These are phyloP conservation scores for Ceraceosorus guamensis DNA, from an alignment of 1,284 basidiomycete species.

Conservation along the genomic window DNA sequence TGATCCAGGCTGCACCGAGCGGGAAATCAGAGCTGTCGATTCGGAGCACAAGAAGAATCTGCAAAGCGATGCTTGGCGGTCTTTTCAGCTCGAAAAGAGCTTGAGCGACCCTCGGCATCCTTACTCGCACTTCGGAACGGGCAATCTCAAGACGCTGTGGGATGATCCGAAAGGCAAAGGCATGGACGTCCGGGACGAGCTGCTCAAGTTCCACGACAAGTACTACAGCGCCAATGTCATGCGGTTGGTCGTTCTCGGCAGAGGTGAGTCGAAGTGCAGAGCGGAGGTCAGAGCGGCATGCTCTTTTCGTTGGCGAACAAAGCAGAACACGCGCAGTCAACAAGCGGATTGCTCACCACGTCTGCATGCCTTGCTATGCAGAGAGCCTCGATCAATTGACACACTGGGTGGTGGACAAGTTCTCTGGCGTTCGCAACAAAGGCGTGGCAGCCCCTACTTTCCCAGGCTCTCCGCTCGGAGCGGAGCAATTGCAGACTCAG, in stretches of 20 bases:
- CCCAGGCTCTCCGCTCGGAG: slow-evolving; percentile 61
- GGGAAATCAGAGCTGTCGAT: slow-evolving; percentile 94
- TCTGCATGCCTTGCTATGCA: not conserved
- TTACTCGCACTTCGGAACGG: slow-evolving; percentile 91
- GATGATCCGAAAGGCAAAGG: slow-evolving; percentile 57
- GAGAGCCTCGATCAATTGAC: slow-evolving; percentile 75
- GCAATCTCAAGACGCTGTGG: slow-evolving; percentile 76
- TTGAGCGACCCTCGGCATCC: slow-evolving; percentile 68
- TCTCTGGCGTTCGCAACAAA: slow-evolving; percentile 70
- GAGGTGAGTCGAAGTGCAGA: slow-evolving; percentile 44
- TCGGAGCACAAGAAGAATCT: slow-evolving; percentile 98
- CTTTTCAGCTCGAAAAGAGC: slow-evolving; percentile 90
- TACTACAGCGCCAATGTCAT: slow-evolving; percentile 93
- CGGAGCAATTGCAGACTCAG: slow-evolving; percentile 59
- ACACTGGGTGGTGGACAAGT: slow-evolving; percentile 63
- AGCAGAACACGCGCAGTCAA: no score
- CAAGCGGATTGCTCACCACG: no score
- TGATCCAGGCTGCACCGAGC: slow-evolving; percentile 76
- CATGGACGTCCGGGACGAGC: slow-evolving; percentile 76
- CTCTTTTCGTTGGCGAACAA: no score
- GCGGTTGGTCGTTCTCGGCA: slow-evolving; percentile 82
- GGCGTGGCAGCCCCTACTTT: slow-evolving; percentile 61
- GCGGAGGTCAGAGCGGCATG: not conserved
- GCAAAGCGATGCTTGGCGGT: slow-evolving; percentile 90
- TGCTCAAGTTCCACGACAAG: slow-evolving; percentile 89